These are phyloP conservation scores for Acacia concinna DNA, from an alignment of 331 rosid genomes.

Conservation along the genomic window DNA sequence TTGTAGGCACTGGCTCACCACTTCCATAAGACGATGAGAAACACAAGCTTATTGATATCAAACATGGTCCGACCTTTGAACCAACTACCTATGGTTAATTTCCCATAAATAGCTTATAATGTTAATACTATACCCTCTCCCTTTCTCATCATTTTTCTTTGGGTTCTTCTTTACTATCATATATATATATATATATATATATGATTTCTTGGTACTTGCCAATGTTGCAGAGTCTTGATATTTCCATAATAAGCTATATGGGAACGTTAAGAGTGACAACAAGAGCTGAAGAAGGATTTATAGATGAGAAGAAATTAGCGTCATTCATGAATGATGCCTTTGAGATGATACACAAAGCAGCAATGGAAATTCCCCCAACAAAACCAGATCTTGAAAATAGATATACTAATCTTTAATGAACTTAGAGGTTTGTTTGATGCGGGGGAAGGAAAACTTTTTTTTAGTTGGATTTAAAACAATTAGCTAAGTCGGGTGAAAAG, in stretches of 20 bases:
- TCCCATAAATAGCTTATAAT: slow-evolving; percentile 23
- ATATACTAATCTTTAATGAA: not conserved
- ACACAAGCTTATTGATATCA: not conserved
- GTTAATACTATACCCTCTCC: too few relatives aligned
- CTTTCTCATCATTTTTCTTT: not conserved
- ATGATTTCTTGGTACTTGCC: not conserved
- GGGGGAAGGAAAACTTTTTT: too few relatives aligned
- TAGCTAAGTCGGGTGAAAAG: too few relatives aligned
- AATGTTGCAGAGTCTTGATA: not conserved
- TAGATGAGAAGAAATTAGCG: slow-evolving; percentile 26
- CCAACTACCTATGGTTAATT: not conserved
- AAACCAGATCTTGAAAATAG: not conserved
- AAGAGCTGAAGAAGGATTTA: slow-evolving; percentile 5
- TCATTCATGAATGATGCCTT: slow-evolving; percentile 27
- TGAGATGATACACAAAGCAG: slow-evolving; percentile 19
- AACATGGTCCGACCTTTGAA: not conserved
- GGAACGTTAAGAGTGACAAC: not conserved
- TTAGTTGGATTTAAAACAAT: too few relatives aligned
- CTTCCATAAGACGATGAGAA: not conserved
- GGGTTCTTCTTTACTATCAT: not conserved
- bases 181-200: too few relatives aligned
- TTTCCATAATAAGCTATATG: slow-evolving; percentile 3
- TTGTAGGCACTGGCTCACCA: not conserved
- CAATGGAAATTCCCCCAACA: not conserved
- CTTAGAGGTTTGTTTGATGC: too few relatives aligned